These are phyloP conservation scores for Botrytis fragariae DNA, from an alignment of 2,329 filamentous ascomycete species.

Conservation along the genomic window DNA sequence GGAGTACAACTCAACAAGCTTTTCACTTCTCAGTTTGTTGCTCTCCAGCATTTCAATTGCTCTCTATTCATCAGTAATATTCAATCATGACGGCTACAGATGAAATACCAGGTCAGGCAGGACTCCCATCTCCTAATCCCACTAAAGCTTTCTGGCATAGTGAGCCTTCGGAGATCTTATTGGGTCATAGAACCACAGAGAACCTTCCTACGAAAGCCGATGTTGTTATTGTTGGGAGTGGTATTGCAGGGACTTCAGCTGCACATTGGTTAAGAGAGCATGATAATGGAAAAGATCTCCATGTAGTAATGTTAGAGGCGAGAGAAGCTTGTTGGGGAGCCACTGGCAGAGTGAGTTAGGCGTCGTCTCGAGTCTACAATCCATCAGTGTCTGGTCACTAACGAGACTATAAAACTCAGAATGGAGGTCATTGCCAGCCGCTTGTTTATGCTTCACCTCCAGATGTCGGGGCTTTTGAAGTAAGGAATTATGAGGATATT, in stretches of 20 bases:
- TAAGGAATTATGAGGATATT: constrained; percentile 64
- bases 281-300: constrained; percentile 43
- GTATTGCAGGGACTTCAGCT: constrained; percentile 72
- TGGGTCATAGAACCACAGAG: constrained; percentile 65
- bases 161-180: constrained; percentile 60
- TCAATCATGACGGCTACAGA: constrained; percentile 7
- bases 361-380: constrained; percentile 14
- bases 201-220: constrained; percentile 62
- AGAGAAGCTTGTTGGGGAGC: constrained; percentile 79
- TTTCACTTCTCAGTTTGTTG: neutral
- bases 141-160: constrained; percentile 72
- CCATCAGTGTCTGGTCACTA: neutral
- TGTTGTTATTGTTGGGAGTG: constrained; percentile 70
- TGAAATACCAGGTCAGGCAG: constrained; percentile 25
- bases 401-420: constrained; percentile 42
- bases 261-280: constrained; percentile 58
- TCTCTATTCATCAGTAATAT: neutral
- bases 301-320: constrained; percentile 73
- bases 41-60: neutral
- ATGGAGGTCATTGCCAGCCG: constrained; percentile 74
- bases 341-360: constrained; percentile 68
- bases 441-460: constrained; percentile 59
- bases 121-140: constrained; percentile 58
- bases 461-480: constrained; percentile 67
- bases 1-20: neutral